Conservation (phyloP, 192 early-diverging fungal genomes). For the Coemansia furcata region DNA sequence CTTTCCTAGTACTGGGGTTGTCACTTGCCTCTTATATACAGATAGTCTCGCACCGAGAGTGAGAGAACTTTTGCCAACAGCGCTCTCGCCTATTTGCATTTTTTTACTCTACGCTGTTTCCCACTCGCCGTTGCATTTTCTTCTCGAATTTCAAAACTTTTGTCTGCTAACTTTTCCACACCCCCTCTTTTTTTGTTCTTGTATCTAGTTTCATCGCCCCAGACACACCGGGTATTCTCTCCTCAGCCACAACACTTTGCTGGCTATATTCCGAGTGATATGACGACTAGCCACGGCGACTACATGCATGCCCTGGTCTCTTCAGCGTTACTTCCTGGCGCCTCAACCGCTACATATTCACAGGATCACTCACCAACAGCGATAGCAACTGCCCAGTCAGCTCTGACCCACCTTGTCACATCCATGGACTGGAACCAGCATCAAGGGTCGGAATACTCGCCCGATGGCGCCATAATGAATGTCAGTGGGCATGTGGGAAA, state of each 20-base stretch:
- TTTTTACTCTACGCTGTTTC: background rate
- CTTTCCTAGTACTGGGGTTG: background rate
- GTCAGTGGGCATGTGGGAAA: no score
- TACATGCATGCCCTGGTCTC: background rate
- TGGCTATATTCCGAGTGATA: background rate
- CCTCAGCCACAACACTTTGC: background rate
- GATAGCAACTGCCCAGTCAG: background rate
- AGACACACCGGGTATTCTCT: background rate
- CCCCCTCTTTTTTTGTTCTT: background rate
- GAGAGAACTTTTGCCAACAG: background rate
- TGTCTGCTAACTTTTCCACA: constrained; percentile 1
- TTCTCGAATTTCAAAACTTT: background rate
- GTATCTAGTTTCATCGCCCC: background rate
- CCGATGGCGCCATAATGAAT: background rate
- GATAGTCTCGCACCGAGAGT: background rate
- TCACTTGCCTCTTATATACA: background rate
- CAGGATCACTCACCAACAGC: background rate
- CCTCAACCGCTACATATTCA: background rate
- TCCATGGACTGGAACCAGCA: constrained; percentile 3
- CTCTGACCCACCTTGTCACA: background rate
- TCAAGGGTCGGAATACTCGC: background rate
- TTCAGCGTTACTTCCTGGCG: background rate
- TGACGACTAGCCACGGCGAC: background rate
- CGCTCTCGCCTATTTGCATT: background rate
- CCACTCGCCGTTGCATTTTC: background rate